phyloP scores from a whole-genome alignment of 257 asterid species.

The Solanum sitiens region DNA sequence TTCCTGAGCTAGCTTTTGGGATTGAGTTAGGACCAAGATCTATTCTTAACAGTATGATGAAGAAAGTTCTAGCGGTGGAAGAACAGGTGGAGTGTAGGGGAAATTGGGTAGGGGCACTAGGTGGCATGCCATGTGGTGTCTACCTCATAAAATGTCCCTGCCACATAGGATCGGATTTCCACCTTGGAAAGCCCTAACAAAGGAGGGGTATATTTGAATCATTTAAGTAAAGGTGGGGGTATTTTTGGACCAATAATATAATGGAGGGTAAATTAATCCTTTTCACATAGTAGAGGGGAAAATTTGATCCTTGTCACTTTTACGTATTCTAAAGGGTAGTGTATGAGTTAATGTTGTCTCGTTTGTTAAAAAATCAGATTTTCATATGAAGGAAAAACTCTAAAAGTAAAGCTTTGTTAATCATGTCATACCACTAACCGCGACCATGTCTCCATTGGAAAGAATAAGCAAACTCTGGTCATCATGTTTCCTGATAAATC shows the following conservation, averaged over 20 bases:
- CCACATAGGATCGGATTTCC: neutral
- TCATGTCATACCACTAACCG: slow-evolving; percentile 51
- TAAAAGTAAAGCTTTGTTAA: neutral
- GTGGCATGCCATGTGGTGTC: accelerated
- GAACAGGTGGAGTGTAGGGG: neutral
- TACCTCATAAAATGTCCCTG: neutral
- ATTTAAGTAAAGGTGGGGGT: neutral
- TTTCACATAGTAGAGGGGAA: neutral
- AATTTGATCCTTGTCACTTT: neutral
- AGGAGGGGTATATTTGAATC: neutral
- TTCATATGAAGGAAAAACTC: neutral
- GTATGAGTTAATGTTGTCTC: neutral
- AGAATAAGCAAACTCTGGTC: slow-evolving; percentile 80
- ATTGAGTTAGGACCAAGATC: neutral
- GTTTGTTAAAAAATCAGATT: neutral
- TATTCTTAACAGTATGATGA: neutral
- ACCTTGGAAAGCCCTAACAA: neutral
- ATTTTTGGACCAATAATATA: neutral
- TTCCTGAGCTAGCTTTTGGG: neutral
- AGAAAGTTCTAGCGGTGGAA: neutral
- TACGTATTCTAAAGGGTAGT: neutral
- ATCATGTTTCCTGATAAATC: slow-evolving; percentile 67
- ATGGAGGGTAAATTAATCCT: neutral
- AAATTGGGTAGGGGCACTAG: neutral
- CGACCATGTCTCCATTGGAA: slow-evolving; percentile 84